Evolutionary conservation across 352 stramenopile species (phyloP).

Genomic region (Globisporangium splendens): DNA sequence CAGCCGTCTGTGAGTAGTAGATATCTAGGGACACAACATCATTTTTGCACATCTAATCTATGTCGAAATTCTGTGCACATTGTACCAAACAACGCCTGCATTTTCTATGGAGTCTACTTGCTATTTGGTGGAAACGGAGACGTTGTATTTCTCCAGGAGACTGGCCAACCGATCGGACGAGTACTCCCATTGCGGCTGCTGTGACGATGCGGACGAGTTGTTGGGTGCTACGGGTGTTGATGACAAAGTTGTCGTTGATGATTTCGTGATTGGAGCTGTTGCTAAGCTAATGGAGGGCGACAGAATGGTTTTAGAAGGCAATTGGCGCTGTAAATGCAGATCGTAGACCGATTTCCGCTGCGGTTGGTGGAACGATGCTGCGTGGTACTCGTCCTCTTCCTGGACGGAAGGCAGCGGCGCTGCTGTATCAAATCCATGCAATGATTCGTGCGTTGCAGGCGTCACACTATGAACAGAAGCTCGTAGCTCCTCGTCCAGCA

Average conservation of each 20-base stretch:
- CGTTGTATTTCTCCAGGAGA: conserved; percentile 66
- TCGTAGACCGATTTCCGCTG: neutral
- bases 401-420: conserved; percentile 15
- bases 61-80: no score
- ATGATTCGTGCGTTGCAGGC: neutral
- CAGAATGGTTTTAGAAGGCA: conserved; percentile 15
- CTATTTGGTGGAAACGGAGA: conserved; percentile 28
- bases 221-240: neutral
- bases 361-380: conserved; percentile 12
- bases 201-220: conserved; percentile 4
- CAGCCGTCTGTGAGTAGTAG: no score
- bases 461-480: neutral
- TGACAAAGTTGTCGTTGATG: neutral
- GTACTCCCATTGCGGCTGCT: conserved; percentile 35
- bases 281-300: neutral
- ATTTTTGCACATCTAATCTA: no score
- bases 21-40: no score
- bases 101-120: no score
- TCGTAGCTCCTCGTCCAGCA: conserved; percentile 23
- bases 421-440: neutral
- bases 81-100: no score
- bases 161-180: conserved; percentile 52
- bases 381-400: conserved; percentile 19
- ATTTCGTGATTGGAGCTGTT: no score
- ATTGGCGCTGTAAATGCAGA: conserved; percentile 17